Evolutionary conservation across 495 filamentous ascomycete species (phyloP), one percentile per base, ranked within the genome.

Genomic region (Penicillium longicatenatum): DNA sequence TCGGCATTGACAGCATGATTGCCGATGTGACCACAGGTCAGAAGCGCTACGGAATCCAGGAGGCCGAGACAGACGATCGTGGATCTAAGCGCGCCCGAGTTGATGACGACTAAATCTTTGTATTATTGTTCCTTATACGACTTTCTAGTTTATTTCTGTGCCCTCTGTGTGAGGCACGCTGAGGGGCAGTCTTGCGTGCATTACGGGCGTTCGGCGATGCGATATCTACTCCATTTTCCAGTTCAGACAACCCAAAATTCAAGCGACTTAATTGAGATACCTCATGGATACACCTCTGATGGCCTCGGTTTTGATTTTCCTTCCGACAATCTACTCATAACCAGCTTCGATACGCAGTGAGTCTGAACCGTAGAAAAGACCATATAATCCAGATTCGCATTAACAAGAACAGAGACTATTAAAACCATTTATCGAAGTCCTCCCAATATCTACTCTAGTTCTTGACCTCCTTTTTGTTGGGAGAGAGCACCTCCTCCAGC

Each of bases 1-100:
- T 98, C 63, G 89, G 92, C 30, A 92, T 98, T 57, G 91, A 96
- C 63, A 89, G 88, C 65, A 95, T 98, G 79, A 88, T 99, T 67
- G 82, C 79, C 22, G 90, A 96, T 71, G 91, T 90, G 69, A 87
- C 73, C 60, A 76, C 72, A 20, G 81, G 86, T 0, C 88, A 85
- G 71, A 89, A 96, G 69, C 86, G 93, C 52, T 95, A 89, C 72
- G 95, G 92, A 4, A 80, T 98, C 50, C 87, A 93, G 68, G 91
- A 93, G 48, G 80, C 78, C 14, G 89, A 89, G 17, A 50, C 48
- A 30, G 75, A 76, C 5, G 77, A 79, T 29, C 81, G 89, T 57
- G 76, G 81, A 46, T 78, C 85, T 19, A 97, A 97, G 76, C 81
- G 89, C 58, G 89, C 89, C 14, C 82, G 89, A 59, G 84, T 95